Evolutionary conservation across 306 rosid species (phyloP).

Genomic region (Comarum palustre): DNA sequence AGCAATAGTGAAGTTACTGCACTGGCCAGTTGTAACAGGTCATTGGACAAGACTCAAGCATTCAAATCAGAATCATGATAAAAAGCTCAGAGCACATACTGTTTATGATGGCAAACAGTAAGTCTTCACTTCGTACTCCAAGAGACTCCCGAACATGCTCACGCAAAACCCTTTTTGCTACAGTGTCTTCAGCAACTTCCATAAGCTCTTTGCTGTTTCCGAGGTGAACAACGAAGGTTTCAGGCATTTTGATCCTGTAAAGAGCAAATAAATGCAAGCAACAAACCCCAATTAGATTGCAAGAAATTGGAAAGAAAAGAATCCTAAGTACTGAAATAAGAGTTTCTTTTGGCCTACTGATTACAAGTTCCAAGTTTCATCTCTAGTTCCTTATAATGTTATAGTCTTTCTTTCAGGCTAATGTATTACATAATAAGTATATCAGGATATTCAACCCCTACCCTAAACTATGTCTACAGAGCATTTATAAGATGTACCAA

Average conservation of each 20-base stretch:
- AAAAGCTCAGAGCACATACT: conserved; percentile 36
- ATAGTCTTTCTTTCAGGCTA: not conserved
- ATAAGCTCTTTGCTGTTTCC: conserved; percentile 97
- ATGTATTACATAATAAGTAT: not conserved
- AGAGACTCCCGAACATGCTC: conserved; percentile 90
- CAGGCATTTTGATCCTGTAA: conserved; percentile 80
- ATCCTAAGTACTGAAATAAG: not conserved
- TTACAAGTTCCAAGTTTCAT: not conserved
- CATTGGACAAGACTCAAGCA: not conserved
- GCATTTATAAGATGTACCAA: not conserved
- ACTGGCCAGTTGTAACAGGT: not conserved
- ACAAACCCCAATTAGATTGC: not conserved
- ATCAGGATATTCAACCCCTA: not conserved
- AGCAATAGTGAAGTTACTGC: not conserved
- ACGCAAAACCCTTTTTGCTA: conserved; percentile 82
- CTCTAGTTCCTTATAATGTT: not conserved
- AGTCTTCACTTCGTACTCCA: conserved; percentile 83
- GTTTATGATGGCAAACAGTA: conserved; percentile 87
- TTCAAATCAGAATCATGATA: not conserved
- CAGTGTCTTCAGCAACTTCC: conserved; percentile 87
- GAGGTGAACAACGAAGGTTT: conserved; percentile 88
- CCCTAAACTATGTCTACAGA: too few relatives aligned
- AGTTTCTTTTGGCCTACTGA: not conserved
- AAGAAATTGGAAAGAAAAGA: not conserved
- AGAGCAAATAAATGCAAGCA: conserved; percentile 9